Conservation (phyloP, 2,329 filamentous ascomycete species). For the Scedosporium dehoogii region DNA sequence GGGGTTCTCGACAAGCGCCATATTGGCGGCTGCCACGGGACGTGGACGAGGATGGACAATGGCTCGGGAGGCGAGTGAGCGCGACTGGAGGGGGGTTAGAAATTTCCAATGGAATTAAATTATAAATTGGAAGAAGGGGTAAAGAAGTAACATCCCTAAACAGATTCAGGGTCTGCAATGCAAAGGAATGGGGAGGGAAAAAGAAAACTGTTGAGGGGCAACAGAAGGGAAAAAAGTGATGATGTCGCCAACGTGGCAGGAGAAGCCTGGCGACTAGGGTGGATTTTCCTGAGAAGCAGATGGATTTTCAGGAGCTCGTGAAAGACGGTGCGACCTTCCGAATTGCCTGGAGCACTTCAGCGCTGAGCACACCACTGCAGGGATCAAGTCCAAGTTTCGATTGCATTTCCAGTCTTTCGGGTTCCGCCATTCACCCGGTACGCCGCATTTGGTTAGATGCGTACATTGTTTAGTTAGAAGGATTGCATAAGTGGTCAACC, state of each 20-base stretch:
- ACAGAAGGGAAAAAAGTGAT: neutral
- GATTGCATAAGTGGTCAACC: too few relatives aligned
- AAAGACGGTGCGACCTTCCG: neutral
- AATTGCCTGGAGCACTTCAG: too few relatives aligned
- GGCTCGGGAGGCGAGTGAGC: neutral
- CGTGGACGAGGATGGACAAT: neutral
- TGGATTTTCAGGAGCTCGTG: neutral
- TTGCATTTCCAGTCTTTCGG: neutral
- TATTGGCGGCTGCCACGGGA: slow-evolving; percentile 19
- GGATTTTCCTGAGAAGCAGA: neutral
- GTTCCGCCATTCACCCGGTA: neutral
- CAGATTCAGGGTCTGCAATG: neutral
- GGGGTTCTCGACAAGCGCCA: slow-evolving; percentile 81
- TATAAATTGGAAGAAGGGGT: neutral
- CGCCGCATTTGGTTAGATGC: neutral
- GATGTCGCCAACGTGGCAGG: slow-evolving; percentile 7
- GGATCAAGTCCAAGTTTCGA: neutral
- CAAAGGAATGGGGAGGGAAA: neutral
- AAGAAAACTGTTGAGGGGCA: neutral
- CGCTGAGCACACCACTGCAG: neutral
- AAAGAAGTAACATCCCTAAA: neutral
- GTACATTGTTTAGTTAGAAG: neutral
- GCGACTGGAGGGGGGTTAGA: neutral
- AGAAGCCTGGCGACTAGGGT: neutral
- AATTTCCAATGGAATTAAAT: neutral